A percentile compares a stretch with the other conserved stretches of the same genome.
These are phyloP conservation scores for Groenewaldozyma auringiensis DNA, from an alignment of 1,139 yeast genomes.

Conservation along the genomic window DNA sequence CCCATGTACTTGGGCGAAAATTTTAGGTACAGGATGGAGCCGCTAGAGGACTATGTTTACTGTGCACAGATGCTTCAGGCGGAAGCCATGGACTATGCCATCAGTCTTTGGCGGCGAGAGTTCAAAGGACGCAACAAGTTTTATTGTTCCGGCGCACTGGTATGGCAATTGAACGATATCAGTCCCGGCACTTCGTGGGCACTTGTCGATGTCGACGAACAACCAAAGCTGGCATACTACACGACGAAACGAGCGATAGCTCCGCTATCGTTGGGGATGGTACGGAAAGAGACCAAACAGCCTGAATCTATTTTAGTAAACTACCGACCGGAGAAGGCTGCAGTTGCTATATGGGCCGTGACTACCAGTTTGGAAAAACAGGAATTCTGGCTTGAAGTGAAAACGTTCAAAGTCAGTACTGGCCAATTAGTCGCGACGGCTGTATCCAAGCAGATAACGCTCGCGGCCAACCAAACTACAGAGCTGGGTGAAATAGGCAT, in stretches of 20 bases:
- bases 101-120: conserved; percentile 36
- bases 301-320: conserved; percentile 11
- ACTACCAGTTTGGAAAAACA: conserved; percentile 24
- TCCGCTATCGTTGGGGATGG: conserved; percentile 31
- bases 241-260: conserved; percentile 38
- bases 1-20: conserved; percentile 39
- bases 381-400: conserved; percentile 25
- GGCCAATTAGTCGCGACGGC: conserved; percentile 22
- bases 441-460: conserved; percentile 5
- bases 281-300: conserved; percentile 23
- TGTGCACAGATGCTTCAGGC: conserved; percentile 43
- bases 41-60: conserved; percentile 37
- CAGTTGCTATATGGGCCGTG: conserved; percentile 37
- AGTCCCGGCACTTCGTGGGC: conserved; percentile 46
- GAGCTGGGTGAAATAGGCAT: conserved; percentile 21
- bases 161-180: conserved; percentile 46
- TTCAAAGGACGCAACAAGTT: conserved; percentile 34
- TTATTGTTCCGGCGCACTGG: conserved; percentile 36
- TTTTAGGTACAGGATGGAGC: conserved; percentile 28
- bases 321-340: conserved; percentile 10
- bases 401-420: conserved; percentile 28
- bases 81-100: conserved; percentile 40
- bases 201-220: conserved; percentile 34
- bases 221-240: conserved; percentile 39
- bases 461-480: conserved; percentile 30